Evolutionary conservation across 352 stramenopile species (phyloP).

Genomic region (Paralagenidium karlingii): DNA sequence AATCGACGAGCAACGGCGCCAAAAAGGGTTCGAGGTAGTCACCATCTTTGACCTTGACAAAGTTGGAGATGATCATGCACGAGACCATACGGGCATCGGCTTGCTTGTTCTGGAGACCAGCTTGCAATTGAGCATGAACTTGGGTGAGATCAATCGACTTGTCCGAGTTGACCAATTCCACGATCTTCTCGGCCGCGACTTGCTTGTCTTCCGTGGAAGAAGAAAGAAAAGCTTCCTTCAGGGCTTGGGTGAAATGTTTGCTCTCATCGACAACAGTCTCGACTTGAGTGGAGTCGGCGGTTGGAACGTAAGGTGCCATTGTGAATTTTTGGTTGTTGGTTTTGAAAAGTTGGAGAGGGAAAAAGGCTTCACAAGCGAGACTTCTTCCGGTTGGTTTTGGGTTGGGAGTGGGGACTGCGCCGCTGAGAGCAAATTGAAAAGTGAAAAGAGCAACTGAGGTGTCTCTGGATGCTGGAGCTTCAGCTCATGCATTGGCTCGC

Average conservation of each 20-base stretch:
- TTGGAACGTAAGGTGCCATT: conserved; percentile 76
- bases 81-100: conserved; percentile 57
- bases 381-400: too few relatives aligned
- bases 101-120: conserved; percentile 32
- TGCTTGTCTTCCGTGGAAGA: conserved; percentile 41
- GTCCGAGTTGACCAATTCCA: conserved; percentile 60
- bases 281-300: conserved; percentile 73
- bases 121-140: conserved; percentile 54
- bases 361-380: too few relatives aligned
- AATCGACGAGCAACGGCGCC: conserved; percentile 38
- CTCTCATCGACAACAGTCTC: conserved; percentile 83
- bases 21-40: conserved; percentile 73
- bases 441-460: too few relatives aligned
- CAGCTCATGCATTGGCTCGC: too few relatives aligned
- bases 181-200: conserved; percentile 75
- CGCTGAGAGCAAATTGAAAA: too few relatives aligned
- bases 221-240: conserved; percentile 64
- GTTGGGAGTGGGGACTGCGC: too few relatives aligned
- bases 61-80: conserved; percentile 62
- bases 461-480: too few relatives aligned
- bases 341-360: too few relatives aligned
- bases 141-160: conserved; percentile 61
- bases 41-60: conserved; percentile 81
- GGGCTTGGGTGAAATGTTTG: conserved; percentile 82
- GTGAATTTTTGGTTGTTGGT: too few relatives aligned